Percentiles rank a stretch among this genome's conserved stretches.
phyloP scores from a whole-genome alignment of 441 rosid species.

The Caryocar brasiliense region DNA sequence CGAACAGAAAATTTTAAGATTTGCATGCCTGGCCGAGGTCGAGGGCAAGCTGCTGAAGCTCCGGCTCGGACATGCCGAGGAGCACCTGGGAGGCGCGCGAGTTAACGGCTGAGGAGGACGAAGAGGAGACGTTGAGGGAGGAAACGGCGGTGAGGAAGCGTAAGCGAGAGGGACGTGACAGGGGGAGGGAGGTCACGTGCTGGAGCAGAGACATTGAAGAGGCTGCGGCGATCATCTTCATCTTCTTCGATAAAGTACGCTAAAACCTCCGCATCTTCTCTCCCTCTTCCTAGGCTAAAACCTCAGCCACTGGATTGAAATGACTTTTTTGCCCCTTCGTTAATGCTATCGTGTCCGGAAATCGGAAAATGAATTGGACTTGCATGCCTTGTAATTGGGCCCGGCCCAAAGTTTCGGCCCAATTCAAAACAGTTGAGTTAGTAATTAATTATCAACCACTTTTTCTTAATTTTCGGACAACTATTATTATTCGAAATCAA shows the following conservation, averaged over 20 bases:
- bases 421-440: no score
- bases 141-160: constrained; percentile 27
- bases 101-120: constrained; percentile 10
- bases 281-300: constrained; percentile 24
- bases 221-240: constrained; percentile 30
- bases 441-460: no score
- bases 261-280: constrained; percentile 8
- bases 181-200: constrained; percentile 36
- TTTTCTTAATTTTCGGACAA: no score
- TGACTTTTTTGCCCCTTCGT: no score
- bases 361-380: no score
- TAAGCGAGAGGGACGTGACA: constrained; percentile 40
- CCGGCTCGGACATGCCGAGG: constrained; percentile 78
- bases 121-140: constrained; percentile 10
- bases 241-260: no score
- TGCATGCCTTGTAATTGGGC: no score
- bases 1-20: neutral
- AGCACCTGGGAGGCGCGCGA: constrained; percentile 44
- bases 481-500: no score
- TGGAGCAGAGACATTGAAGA: constrained; percentile 45
- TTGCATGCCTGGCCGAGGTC: constrained; percentile 60
- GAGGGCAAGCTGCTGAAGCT: constrained; percentile 72
- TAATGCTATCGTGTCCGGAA: no score
- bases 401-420: no score
- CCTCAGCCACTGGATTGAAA: no score